phyloP scores from a whole-genome alignment of 352 stramenopile genomes.

The Pythium oligandrum region DNA sequence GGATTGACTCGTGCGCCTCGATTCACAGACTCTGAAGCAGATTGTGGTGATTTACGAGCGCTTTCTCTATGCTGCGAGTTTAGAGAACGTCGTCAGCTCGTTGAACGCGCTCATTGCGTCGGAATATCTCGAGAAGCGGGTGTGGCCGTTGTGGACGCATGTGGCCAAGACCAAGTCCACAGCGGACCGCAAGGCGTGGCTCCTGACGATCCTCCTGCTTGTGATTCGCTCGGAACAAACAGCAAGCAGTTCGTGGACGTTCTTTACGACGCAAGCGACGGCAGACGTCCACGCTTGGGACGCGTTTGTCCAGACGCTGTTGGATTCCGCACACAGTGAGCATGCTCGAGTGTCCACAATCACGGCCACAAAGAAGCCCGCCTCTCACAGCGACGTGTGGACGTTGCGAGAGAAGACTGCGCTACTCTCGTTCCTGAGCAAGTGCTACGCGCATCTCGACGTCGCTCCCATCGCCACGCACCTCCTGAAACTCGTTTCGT shows the following conservation, averaged over 20 bases:
- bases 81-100: constrained; percentile 57
- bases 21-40: constrained; percentile 6
- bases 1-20: too few relatives aligned
- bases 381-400: constrained; percentile 15
- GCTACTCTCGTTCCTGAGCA: constrained; percentile 56
- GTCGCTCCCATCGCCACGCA: constrained; percentile 38
- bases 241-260: too few relatives aligned
- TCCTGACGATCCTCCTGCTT: constrained; percentile 42
- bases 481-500: constrained; percentile 59
- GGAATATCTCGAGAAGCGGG: neutral
- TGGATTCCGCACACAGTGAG: constrained; percentile 9
- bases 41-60: constrained; percentile 32
- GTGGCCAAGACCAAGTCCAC: neutral
- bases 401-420: constrained; percentile 44
- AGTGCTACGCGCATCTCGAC: constrained; percentile 57
- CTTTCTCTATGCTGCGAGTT: constrained; percentile 29
- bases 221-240: neutral
- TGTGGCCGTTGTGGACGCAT: constrained; percentile 4
- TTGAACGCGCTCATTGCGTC: constrained; percentile 15
- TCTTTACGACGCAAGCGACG: too few relatives aligned
- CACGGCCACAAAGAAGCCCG: neutral
- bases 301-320: constrained; percentile 33
- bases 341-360: constrained; percentile 6
- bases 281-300: neutral
- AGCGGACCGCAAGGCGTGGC: constrained; percentile 28